phyloP scores from a whole-genome alignment of 108 stramenopile genomes.

The Cyclostephanos tholiformis region DNA sequence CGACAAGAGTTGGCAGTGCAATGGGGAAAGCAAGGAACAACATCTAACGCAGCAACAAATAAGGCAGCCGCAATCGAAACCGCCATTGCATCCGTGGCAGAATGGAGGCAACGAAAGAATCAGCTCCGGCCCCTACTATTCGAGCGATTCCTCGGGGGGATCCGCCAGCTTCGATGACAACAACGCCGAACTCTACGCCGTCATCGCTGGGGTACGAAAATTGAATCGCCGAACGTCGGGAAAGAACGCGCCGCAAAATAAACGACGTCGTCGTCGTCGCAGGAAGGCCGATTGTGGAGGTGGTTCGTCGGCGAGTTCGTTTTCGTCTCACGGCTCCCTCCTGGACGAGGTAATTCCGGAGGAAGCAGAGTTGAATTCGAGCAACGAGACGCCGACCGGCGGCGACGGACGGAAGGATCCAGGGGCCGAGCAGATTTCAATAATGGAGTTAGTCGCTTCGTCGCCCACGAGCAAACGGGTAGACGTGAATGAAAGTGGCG shows the following conservation, averaged over 20 bases:
- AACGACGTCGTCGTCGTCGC: slow-evolving; percentile 18
- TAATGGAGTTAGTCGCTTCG: not conserved
- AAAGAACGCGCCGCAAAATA: slow-evolving; percentile 37
- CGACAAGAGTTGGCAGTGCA: not conserved
- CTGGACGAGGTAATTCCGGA: slow-evolving; percentile 47
- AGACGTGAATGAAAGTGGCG: too few relatives aligned
- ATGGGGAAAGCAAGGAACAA: not conserved
- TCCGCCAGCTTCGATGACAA: slow-evolving; percentile 7
- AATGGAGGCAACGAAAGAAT: not conserved
- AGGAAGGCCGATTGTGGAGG: not conserved
- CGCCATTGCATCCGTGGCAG: not conserved
- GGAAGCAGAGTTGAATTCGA: slow-evolving; percentile 35
- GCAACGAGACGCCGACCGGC: slow-evolving; percentile 25
- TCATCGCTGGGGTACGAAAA: slow-evolving; percentile 46
- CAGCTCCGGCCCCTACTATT: not conserved
- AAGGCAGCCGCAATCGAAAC: not conserved
- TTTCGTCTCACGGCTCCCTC: slow-evolving; percentile 29
- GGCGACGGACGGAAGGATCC: slow-evolving; percentile 1
- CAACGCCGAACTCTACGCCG: slow-evolving; percentile 29
- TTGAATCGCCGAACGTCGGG: slow-evolving; percentile 42
- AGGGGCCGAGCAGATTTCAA: not conserved
- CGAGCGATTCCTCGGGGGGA: not conserved
- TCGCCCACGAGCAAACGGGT: not conserved
- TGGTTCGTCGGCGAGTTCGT: slow-evolving; percentile 23
- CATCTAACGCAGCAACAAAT: not conserved